Evolutionary conservation across 2,329 filamentous ascomycete genomes (phyloP), one percentile per base, ranked within the genome.

Genomic region (Colletotrichum costaricense): DNA sequence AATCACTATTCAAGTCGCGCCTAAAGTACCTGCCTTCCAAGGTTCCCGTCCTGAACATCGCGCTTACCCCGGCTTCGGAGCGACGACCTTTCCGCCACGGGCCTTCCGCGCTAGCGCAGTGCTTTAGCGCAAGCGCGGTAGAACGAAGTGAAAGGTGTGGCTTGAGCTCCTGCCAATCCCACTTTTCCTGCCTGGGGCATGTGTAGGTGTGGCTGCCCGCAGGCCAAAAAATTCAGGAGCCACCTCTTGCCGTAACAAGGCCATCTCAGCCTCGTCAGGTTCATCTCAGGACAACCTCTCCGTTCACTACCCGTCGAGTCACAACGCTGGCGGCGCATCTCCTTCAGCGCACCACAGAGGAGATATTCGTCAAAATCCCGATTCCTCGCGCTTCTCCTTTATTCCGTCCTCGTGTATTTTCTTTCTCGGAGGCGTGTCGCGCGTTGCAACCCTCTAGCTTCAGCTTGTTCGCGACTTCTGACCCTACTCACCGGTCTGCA

Each of bases 261-360:
- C 63, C 63, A 58, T 60, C 66, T 75, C 74, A 75, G 74, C 74
- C 74, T 75, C 60, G 74, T 49, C 65, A 58, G 70, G 59, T 69
- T 56, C 65, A 55, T 63, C 57, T 71, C 63, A 42, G 70, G 49
- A 63, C 71, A 70, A 71, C 63, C 59, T 75, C 62, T 71, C 62
- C 63, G 63, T 63, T 71, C 56, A 63, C 38, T 52, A 67, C 49
- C 69, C 68, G 58, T 68, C 63, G 69, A 74, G 72, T 74, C 69
- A 46, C 35, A 57, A 71, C 66, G 70, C 62, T 63, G 72, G 70
- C 67, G 71, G 72, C 72, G 69, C 69, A 73, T 56, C 38, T 49
- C 55, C 56, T 54, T 52, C 59, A 69, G 66, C 66, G 73, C 73
- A 65, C 38, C 42, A 28, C 24, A 72, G 72, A 63, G 57, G 68